Base-by-base conservation (phyloP, 1,284 basidiomycete species). In the Trichosporon ovoides region DNA sequence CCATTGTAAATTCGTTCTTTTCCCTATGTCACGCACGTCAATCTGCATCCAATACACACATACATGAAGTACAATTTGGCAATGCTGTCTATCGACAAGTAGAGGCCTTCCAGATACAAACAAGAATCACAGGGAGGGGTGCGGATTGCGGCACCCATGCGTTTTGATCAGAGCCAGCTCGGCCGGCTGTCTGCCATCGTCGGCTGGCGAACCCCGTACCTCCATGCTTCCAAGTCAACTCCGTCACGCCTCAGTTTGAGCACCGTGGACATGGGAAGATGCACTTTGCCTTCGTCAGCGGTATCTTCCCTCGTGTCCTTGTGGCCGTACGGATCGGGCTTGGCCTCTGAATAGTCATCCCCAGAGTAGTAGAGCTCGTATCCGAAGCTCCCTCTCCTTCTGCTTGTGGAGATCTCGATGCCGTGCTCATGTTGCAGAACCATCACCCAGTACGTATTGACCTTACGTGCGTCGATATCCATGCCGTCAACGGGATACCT, bases 401-500 rank as follows among this genome's bases (percentile, higher is more conserved):
- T n/a, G 20, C n/a, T 16, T 18, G 19, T 19, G 2, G 18, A n/a
- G 33, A 31, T 20, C n/a, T 36, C 16, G 31, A 46, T 38, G 38
- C 36, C 53, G 34, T 34, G 20, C 22, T 36, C 34, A 20, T 28
- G n/a, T 14, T 49, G 46, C 12, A 36, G n/a, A 22, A n/a, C 3
- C n/a, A 31, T 14, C 7, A 34, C 35, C 36, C 36, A 37, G 35
- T 7, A 35, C 7, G 7, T 4, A 7, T 12, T 22, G 49, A 56
- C 33, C 18, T 22, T 36, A 19, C 11, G 12, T 9, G 22, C 13
- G 55, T 56, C 55, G 49, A 52, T 37, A 10, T 31, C 49, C 5
- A 56, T 22, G 22, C 55, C 55, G 18, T 56, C 55, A 37, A 36
- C 33, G 37, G 55, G 55, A 31, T 40, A 43, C 9, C 55, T 49